Evolutionary conservation across 148 eudicot species (phyloP).

Genomic region (Silene latifolia): DNA sequence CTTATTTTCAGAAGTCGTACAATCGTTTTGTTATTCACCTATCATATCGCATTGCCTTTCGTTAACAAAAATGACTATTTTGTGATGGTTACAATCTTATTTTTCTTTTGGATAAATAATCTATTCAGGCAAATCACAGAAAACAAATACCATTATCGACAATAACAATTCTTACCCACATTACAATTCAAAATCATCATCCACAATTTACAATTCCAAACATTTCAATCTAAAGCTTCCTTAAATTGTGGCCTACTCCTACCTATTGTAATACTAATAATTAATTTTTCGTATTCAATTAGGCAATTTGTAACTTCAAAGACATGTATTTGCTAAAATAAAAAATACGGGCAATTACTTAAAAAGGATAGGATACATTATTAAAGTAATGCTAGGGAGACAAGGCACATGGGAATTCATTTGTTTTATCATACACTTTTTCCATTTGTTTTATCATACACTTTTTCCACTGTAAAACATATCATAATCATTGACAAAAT

Average conservation of each 20-base stretch:
- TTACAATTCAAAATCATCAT: not conserved
- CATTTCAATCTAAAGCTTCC: not conserved
- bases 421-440: conserved; percentile 23
- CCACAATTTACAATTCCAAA: not conserved
- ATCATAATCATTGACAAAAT: conserved; percentile 36
- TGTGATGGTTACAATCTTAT: not conserved
- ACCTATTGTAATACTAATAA: too few species aligned
- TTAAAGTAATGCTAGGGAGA: conserved; percentile 25
- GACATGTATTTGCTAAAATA: not conserved
- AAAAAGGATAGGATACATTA: not conserved
- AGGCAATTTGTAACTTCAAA: not conserved
- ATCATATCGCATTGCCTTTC: too few species aligned
- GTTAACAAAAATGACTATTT: not conserved
- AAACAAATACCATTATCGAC: not conserved
- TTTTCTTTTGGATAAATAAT: too few species aligned
- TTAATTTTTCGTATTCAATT: too few species aligned
- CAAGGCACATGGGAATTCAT: conserved; percentile 45
- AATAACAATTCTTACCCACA: too few species aligned
- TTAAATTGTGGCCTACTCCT: not conserved
- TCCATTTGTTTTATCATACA: conserved; percentile 23
- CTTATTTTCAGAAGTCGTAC: too few species aligned
- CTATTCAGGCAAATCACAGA: not conserved
- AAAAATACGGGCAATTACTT: not conserved
- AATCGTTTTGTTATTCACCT: too few species aligned
- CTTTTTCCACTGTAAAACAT: conserved; percentile 22